Evolutionary conservation across 805 yeast species (phyloP), one percentile per base, ranked within the genome.

Genomic region (Wickerhamiella hasegawae): DNA sequence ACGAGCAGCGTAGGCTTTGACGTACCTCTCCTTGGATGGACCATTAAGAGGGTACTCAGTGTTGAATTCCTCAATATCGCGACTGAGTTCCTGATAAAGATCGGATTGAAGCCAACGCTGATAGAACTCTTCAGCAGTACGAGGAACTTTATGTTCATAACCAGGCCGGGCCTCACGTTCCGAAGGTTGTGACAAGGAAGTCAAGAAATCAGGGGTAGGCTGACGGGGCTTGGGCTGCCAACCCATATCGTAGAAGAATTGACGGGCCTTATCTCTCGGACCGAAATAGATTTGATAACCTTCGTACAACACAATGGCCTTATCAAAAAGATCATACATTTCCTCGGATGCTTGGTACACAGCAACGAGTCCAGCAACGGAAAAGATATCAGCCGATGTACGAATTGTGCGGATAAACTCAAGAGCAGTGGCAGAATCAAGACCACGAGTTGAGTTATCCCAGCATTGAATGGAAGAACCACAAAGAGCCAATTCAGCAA

Each of bases 401-500:
- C 78, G 72, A 40, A 80, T 62, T 18, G 82, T 75, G 41, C 70
- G 62, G 28, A 77, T 64, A 47, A 71, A 80, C 49, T 78, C 84
- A 43, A 76, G 62, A 4, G 93, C 92, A 28, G 90, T 79, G 6
- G 87, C 77, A 4, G 90, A 68, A 57, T 80, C 93, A 40, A 81
- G 63, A 46, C 92, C 93, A 60, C 90, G 69, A 4, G 93, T 81
- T 4, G 87, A 76, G 48, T 81, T 80, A 60, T 80, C 84, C 71
- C 80, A 76, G 54, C 78, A 71, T 42, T 68, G 73, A 33, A 76
- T 60, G 31, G 68, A 58, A 22, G 81, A 76, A 22, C 74, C 71
- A 33, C 73, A 63, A 32, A 76, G 67, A 32, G 76, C 58, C 1
- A 79, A 79, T 55, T 80, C 93, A 9, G 83, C 82, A 47, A 80